Percentiles rank a stretch among this genome's conserved stretches.
Conservation (phyloP, 164 flowering plant genomes). For the Echeveria elegans region DNA sequence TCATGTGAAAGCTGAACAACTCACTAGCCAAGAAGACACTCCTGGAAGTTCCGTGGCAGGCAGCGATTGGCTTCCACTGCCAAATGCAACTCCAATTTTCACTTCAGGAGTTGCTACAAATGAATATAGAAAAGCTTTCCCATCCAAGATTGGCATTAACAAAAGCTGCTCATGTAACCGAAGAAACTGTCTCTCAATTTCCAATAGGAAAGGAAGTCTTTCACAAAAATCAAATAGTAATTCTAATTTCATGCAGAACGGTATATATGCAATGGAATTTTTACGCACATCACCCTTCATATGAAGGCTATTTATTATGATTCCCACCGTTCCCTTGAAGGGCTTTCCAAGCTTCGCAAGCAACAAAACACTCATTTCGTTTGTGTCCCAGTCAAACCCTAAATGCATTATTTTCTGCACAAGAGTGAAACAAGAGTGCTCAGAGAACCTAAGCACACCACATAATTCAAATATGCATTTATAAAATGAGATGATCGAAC, state of each 20-base stretch:
- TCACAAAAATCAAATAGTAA: background rate
- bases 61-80: constrained; percentile 2
- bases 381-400: constrained; percentile 88
- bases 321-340: constrained; percentile 71
- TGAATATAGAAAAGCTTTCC: constrained; percentile 76
- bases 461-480: background rate
- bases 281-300: constrained; percentile 90
- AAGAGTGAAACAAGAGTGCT: constrained; percentile 6
- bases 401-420: constrained; percentile 57
- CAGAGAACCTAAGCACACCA: background rate
- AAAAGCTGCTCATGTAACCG: constrained; percentile 46
- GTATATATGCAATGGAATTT: background rate
- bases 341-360: constrained; percentile 81
- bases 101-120: constrained; percentile 82
- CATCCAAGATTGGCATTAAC: constrained; percentile 77
- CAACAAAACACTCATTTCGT: constrained; percentile 68
- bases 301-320: constrained; percentile 76
- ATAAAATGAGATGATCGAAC: constrained; percentile 25
- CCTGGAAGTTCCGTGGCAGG: constrained; percentile 5
- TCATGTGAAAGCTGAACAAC: constrained; percentile 6
- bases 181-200: background rate
- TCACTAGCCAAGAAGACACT: background rate
- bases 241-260: too few species aligned
- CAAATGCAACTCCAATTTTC: constrained; percentile 53
- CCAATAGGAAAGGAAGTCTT: background rate